Evolutionary conservation across 768 basidiomycete species (phyloP), one percentile per base, ranked within the genome.

Genomic region (Sarcomyxa edulis): DNA sequence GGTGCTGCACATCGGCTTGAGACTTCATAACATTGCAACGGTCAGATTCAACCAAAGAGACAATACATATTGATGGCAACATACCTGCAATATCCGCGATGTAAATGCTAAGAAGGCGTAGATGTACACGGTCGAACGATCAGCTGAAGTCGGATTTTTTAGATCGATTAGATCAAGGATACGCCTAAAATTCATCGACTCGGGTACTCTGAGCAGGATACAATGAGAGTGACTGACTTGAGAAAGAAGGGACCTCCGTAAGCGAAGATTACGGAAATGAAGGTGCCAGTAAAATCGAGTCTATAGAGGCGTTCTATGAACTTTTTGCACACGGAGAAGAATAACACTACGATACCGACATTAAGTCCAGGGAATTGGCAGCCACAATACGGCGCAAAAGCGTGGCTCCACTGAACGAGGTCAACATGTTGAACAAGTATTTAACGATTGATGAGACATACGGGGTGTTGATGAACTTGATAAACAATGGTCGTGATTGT

Each of bases 211-310:
- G n/a, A 19, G 34, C 20, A 10, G 32, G 1, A 51, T 46, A n/a
- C n/a, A 25, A 10, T 19, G 14, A 28, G 33, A 14, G 36, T 23
- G 5, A 59, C 71, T 40, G 34, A 78, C 76, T 87, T 90, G 30
- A 96, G 69, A 65, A 94, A 92, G 64, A 81, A 92, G 6, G 93
- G 92, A 0, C 76, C 74, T 0, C 78, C 70, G 59, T 92, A 95
- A 48, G 84, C 84, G 61, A 90, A 83, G 0, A 73, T 21, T 20
- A 92, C 80, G 47, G 80, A 80, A 39, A 81, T 52, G 42, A 82
- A 61, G 0, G 90, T 88, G 29, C 92, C 61, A 2, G 48, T 10
- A 44, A 82, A 79, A 53, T 93, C 90, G 31, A 88, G 44, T 20
- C 74, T 77, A 29, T 37, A 38, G 31, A 37, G 32, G 28, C 22